Evolutionary conservation across 1,284 basidiomycete species (phyloP).

Genomic region (Puccinia polysora): DNA sequence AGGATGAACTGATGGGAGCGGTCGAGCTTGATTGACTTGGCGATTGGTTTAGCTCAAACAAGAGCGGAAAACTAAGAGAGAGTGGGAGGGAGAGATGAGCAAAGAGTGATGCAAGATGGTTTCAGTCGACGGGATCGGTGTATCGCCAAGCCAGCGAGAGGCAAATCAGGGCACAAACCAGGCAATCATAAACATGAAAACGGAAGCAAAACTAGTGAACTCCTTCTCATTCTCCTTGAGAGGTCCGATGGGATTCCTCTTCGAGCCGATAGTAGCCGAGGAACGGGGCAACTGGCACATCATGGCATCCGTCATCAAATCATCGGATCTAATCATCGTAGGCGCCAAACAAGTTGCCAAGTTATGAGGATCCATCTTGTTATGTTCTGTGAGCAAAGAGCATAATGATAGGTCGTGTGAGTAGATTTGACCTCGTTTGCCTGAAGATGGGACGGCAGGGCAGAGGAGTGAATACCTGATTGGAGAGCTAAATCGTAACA

Average conservation of each 20-base stretch:
- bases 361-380: slow-evolving; percentile 41
- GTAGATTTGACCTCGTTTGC: background rate
- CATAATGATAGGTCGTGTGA: background rate
- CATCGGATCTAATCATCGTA: slow-evolving; percentile 28
- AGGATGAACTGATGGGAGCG: no score
- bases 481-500: slow-evolving; percentile 33
- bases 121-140: no score
- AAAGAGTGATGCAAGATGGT: no score
- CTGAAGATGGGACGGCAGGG: background rate
- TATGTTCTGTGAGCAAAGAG: slow-evolving; percentile 15
- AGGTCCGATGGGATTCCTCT: background rate
- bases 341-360: slow-evolving; percentile 40
- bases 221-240: background rate
- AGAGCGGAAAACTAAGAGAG: no score
- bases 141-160: no score
- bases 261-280: background rate
- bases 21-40: no score
- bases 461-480: slow-evolving; percentile 7
- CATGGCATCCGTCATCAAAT: slow-evolving; percentile 21
- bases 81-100: no score
- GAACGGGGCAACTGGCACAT: slow-evolving; percentile 34
- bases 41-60: no score
- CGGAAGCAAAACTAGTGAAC: slow-evolving; percentile 18
- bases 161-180: background rate
- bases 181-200: slow-evolving; percentile 39